Evolutionary conservation across 345 rosid genomes (phyloP), one percentile per base, ranked within the genome.

Genomic region (Salix caprea): DNA sequence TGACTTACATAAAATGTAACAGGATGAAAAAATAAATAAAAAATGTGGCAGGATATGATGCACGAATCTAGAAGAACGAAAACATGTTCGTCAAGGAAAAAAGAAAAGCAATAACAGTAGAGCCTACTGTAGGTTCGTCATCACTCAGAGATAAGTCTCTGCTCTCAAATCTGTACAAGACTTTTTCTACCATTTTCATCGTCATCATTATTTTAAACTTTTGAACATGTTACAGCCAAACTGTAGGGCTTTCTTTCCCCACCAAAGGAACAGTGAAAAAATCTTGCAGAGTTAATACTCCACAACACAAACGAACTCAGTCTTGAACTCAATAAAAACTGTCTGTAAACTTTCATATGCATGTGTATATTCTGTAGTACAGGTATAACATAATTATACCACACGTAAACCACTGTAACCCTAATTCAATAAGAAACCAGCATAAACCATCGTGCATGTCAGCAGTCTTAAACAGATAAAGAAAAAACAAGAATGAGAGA

Each of bases 331-430:
- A 40, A 40, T 12, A 4, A 7, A 5, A 30, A 30, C 13, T 1
- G 15, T 12, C 54, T 50, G 28, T 13, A 69, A 42, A 21, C 61
- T 50, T 70, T 50, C 18, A 36, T 30, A 52, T 40, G 54, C 48
- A 72, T 56, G 23, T 37, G 6, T 44, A 70, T 46, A 24, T 24
- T 14, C 48, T 4, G 14, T 1, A 54, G 24, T 54, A 54, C 11
- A 54, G 21, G 60, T 14, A 58, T 72, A 37, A 6, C 12, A 23
- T 34, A 48, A 50, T 39, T 78, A 21, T 52, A 70, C 75, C 80
- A 73, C 82, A 83, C 83, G 84, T 81, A 80, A 62, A 66, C 80
- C 18, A 71, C 78, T 30, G 72, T 72, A 85, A 81, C 88, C 88
- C 88, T 85, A 85, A 80, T 76, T 81, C 7, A 46, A 71, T 8